These are phyloP conservation scores for Arxiozyma slooffiae DNA, from an alignment of 1,139 yeast genomes.

Conservation along the genomic window DNA sequence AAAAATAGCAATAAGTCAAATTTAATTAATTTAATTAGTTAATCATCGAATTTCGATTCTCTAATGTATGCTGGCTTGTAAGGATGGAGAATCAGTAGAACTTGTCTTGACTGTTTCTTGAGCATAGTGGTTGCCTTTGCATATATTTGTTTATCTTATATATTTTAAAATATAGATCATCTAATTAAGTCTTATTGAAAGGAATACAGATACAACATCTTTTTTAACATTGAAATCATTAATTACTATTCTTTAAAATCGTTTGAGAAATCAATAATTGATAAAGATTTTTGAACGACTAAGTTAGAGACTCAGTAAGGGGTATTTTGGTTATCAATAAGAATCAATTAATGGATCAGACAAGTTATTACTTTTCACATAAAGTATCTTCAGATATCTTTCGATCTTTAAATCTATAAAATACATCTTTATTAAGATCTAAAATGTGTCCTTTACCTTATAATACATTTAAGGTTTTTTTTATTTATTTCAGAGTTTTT, in stretches of 20 bases:
- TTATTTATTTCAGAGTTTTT: slow-evolving; percentile 33
- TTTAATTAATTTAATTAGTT: no score
- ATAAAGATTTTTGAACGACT: slow-evolving; percentile 24
- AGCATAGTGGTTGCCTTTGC: no score
- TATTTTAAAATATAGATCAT: slow-evolving; percentile 22
- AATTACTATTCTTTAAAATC: slow-evolving; percentile 32
- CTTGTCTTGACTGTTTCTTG: no score
- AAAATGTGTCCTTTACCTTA: slow-evolving; percentile 29
- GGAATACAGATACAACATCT: slow-evolving; percentile 10
- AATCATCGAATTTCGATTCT: no score
- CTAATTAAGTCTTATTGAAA: no score
- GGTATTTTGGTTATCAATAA: slow-evolving; percentile 28
- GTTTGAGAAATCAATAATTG: slow-evolving; percentile 30
- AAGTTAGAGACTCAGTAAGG: slow-evolving; percentile 20
- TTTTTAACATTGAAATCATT: slow-evolving; percentile 29
- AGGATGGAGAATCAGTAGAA: no score
- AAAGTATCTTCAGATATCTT: slow-evolving; percentile 31
- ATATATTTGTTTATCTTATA: slow-evolving; percentile 28
- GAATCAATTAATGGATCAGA: slow-evolving; percentile 29
- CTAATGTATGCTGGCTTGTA: no score
- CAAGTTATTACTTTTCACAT: slow-evolving; percentile 31
- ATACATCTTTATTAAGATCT: slow-evolving; percentile 23
- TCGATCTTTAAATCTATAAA: slow-evolving; percentile 29
- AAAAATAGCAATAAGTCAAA: no score
- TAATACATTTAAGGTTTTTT: slow-evolving; percentile 33